phyloP scores from a whole-genome alignment of 148 eudicot genomes.

The Fallopia convolvulus region DNA sequence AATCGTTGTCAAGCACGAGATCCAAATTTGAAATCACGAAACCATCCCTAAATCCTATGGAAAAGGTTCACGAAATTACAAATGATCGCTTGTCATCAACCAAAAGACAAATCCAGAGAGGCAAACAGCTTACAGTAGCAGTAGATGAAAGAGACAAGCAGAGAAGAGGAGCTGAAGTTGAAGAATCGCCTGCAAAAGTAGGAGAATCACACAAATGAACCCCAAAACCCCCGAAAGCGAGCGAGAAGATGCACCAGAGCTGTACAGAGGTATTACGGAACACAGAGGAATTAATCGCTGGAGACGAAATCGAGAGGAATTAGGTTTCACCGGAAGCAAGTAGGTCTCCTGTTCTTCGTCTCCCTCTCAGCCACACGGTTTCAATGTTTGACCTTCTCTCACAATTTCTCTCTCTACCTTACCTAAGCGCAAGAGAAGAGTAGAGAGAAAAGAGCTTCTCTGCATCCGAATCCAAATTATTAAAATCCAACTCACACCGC shows the following conservation, averaged over 20 bases:
- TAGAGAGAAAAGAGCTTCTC: background rate
- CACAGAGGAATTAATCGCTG: background rate
- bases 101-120: background rate
- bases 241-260: background rate
- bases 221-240: background rate
- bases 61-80: background rate
- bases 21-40: background rate
- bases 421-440: too few species aligned
- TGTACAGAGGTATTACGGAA: background rate
- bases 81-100: background rate
- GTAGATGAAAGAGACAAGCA: background rate
- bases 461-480: background rate
- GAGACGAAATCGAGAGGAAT: background rate
- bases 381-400: slow-evolving; percentile 5
- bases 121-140: background rate
- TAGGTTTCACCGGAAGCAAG: background rate
- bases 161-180: background rate
- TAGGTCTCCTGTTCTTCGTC: background rate
- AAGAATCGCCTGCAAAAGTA: background rate
- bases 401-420: slow-evolving; percentile 1
- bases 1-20: background rate
- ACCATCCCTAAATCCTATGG: slow-evolving; percentile 1
- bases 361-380: slow-evolving; percentile 10
- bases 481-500: background rate
- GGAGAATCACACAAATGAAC: background rate